Evolutionary conservation across 352 stramenopile genomes (phyloP).

Genomic region (Phytophthora podocarpi): DNA sequence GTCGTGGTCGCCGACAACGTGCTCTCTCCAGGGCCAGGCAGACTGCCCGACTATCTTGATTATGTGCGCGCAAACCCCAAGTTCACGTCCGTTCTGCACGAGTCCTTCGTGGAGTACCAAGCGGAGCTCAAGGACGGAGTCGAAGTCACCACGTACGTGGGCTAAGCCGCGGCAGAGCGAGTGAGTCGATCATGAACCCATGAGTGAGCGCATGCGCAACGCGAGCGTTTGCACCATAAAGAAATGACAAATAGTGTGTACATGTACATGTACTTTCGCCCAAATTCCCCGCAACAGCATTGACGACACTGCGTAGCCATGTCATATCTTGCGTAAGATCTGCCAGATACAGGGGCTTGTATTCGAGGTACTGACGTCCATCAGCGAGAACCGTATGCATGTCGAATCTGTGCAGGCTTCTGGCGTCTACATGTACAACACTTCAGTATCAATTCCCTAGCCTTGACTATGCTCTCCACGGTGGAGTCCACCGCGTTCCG

Average conservation of each 20-base stretch:
- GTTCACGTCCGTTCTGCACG: constrained; percentile 35
- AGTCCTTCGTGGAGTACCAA: constrained; percentile 37
- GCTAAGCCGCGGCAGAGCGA: constrained; percentile 1
- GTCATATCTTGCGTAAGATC: too few relatives aligned
- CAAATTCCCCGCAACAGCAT: too few relatives aligned
- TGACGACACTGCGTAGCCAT: background rate
- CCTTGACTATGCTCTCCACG: background rate
- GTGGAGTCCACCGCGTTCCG: background rate
- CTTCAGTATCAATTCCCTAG: background rate
- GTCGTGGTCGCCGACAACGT: constrained; percentile 48
- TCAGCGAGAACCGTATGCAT: too few relatives aligned
- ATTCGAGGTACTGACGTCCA: constrained; percentile 1
- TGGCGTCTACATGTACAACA: constrained; percentile 1
- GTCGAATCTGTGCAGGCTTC: background rate
- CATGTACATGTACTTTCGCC: too few relatives aligned
- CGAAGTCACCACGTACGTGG: constrained; percentile 31
- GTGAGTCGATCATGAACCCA: too few relatives aligned
- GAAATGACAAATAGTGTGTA: too few relatives aligned
- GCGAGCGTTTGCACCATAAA: background rate
- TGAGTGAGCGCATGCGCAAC: background rate
- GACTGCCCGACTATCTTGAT: constrained; percentile 34
- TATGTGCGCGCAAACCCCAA: constrained; percentile 37
- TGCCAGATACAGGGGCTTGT: background rate
- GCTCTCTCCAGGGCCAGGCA: constrained; percentile 26
- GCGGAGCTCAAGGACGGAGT: constrained; percentile 31